phyloP scores from a whole-genome alignment of 2,329 filamentous ascomycete genomes.

The Furcasterigmium sp. region DNA sequence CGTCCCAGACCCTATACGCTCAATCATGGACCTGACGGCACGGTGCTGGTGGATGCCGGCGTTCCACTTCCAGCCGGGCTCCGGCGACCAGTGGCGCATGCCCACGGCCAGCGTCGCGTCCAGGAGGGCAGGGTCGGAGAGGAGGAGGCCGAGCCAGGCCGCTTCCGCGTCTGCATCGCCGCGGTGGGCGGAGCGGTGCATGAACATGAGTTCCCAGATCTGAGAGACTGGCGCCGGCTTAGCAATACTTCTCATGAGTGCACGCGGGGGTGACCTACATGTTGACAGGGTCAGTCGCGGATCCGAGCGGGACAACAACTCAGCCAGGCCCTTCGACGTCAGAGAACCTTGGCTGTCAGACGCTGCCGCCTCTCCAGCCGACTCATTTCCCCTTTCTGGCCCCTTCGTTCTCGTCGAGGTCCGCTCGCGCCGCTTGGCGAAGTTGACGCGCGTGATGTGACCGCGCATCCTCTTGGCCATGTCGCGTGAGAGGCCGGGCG shows the following conservation, averaged over 20 bases:
- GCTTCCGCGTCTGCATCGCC: conserved; percentile 5
- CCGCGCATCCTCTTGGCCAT: conserved; percentile 12
- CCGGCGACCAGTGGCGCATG: conserved; percentile 4
- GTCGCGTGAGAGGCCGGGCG: conserved; percentile 6
- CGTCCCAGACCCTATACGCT: background rate
- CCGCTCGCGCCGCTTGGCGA: conserved; percentile 10
- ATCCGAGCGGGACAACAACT: background rate
- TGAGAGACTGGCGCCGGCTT: background rate
- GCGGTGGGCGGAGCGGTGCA: background rate
- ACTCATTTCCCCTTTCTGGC: no score
- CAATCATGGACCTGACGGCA: background rate
- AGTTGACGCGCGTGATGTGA: conserved; percentile 15
- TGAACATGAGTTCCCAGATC: background rate
- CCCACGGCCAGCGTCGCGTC: conserved; percentile 17
- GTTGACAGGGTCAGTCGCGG: background rate
- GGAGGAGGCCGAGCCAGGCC: conserved; percentile 11
- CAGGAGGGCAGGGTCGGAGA: conserved; percentile 17
- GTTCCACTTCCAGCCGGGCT: background rate
- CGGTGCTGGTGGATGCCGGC: background rate
- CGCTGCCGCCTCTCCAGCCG: background rate
- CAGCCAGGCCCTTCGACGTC: background rate
- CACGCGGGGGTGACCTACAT: background rate
- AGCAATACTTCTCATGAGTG: background rate
- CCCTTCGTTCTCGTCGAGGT: no score
- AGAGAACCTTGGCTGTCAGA: background rate